These are phyloP conservation scores for Aegilops umbellulata DNA, from an alignment of 176 grass and related monocot species.

Conservation along the genomic window DNA sequence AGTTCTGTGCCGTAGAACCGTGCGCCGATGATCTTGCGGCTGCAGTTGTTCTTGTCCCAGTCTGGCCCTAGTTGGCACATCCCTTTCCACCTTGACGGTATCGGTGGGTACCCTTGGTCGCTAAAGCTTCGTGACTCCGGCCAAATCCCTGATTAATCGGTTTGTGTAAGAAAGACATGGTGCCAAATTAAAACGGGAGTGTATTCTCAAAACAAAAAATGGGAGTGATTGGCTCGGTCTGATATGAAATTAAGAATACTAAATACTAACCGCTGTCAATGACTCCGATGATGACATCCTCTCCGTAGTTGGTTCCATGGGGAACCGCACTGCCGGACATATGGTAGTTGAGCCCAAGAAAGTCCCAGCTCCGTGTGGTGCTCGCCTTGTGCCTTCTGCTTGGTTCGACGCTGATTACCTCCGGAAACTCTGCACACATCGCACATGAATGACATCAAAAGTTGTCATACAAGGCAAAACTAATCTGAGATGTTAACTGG, in stretches of 20 bases:
- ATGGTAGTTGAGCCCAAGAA: background rate
- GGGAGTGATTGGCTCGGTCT: no score
- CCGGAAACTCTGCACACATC: background rate
- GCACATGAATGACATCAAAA: background rate
- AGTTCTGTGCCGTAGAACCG: no score
- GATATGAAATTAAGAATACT: no score
- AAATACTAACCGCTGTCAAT: background rate
- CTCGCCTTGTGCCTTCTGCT: background rate
- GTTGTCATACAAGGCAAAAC: background rate
- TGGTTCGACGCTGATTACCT: background rate
- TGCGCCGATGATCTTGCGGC: no score
- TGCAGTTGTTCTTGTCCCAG: background rate
- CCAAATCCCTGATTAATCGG: no score
- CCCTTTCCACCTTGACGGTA: background rate
- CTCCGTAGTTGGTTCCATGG: background rate
- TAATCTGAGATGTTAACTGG: background rate
- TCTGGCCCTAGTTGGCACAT: background rate
- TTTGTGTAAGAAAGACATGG: no score
- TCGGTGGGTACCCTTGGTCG: no score
- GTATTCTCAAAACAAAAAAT: no score
- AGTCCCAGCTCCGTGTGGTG: background rate
- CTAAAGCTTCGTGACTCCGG: no score
- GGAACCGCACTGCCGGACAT: background rate
- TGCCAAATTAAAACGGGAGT: no score
- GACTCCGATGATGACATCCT: background rate